Evolutionary conservation across 352 stramenopile species (phyloP).

Genomic region (Globisporangium irregulare): DNA sequence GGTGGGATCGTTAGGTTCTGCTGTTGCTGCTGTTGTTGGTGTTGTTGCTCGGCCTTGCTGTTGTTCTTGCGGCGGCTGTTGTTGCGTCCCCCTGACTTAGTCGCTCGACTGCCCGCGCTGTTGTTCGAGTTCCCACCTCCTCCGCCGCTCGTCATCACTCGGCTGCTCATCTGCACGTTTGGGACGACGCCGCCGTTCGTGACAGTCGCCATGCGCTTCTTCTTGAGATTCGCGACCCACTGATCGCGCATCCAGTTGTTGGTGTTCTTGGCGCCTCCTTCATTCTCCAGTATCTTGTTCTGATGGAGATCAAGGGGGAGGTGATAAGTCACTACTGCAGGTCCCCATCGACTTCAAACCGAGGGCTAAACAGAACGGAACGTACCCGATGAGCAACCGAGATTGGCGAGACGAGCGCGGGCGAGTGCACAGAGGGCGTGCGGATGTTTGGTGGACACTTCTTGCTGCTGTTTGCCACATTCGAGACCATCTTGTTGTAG

Average conservation of each 20-base stretch:
- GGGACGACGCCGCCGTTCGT: constrained; percentile 15
- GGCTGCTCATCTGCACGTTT: background rate
- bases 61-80: constrained; percentile 20
- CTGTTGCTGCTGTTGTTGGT: background rate
- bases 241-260: constrained; percentile 75
- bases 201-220: constrained; percentile 51
- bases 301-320: constrained; percentile 1
- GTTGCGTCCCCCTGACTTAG: constrained; percentile 28
- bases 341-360: background rate
- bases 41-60: constrained; percentile 21
- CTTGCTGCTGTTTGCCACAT: constrained; percentile 13
- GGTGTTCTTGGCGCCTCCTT: constrained; percentile 28
- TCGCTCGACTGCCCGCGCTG: constrained; percentile 15
- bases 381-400: constrained; percentile 28
- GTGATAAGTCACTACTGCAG: background rate
- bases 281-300: constrained; percentile 37
- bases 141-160: constrained; percentile 12
- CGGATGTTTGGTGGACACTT: constrained; percentile 31
- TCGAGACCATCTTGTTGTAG: constrained; percentile 15
- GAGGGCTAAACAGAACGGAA: background rate
- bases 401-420: constrained; percentile 34
- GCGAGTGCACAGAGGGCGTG: constrained; percentile 18
- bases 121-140: constrained; percentile 19
- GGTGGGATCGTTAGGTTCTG: constrained; percentile 12
- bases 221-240: constrained; percentile 85